Percentiles rank a stretch among this genome's conserved stretches.
phyloP scores from a whole-genome alignment of 139 green algal species.

The Pleodorina starrii region DNA sequence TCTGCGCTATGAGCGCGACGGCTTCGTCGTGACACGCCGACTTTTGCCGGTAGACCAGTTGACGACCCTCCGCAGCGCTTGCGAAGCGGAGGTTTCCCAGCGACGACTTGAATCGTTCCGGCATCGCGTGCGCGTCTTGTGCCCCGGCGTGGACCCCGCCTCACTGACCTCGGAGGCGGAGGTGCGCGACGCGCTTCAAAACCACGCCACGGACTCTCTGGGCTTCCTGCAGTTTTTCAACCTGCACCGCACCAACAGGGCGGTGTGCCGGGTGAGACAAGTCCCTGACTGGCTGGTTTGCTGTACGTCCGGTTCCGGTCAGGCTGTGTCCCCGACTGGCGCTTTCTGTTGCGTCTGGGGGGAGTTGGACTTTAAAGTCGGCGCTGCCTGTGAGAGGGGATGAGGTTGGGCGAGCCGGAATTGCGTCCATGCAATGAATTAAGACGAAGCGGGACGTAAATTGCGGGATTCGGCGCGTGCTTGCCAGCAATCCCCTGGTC shows the following conservation, averaged over 20 bases:
- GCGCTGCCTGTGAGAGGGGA: no score
- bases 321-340: no score
- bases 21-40: constrained; percentile 51
- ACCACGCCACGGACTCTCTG: constrained; percentile 53
- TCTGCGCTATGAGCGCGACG: constrained; percentile 61
- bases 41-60: constrained; percentile 27
- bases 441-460: no score
- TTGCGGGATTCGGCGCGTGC: no score
- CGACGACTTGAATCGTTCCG: constrained; percentile 41
- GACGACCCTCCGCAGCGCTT: background rate
- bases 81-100: background rate
- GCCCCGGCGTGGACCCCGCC: constrained; percentile 31
- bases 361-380: no score
- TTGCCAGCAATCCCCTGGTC: no score
- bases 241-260: constrained; percentile 53
- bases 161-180: constrained; percentile 17
- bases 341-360: no score
- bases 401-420: no score
- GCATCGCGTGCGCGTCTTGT: constrained; percentile 62
- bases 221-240: constrained; percentile 82
- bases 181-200: constrained; percentile 35
- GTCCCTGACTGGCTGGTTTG: no score
- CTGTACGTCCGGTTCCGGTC: no score
- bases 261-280: background rate
- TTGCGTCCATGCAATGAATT: no score